Conservation (phyloP, 2,329 filamentous ascomycete genomes). For the Fusarium nanum region DNA sequence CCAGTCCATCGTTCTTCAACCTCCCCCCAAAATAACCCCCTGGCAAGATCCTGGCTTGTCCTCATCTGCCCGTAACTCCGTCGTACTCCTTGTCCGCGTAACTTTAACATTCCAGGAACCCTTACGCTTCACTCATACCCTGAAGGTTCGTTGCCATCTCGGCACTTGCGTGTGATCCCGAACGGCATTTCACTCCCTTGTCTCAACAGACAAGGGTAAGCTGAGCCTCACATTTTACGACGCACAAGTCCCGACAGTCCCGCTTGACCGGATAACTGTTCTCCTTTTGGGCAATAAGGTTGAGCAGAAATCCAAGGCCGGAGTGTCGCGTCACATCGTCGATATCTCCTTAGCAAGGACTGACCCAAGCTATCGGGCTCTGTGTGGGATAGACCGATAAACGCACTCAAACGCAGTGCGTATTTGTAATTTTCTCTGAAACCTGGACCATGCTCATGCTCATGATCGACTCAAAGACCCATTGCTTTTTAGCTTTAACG, state of each 20-base stretch:
- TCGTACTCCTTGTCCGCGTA: not conserved
- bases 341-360: conserved; percentile 11
- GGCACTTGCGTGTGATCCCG: conserved; percentile 31
- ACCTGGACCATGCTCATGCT: conserved; percentile 17
- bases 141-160: conserved; percentile 11
- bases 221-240: conserved; percentile 15
- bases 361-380: conserved; percentile 12
- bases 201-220: conserved; percentile 1
- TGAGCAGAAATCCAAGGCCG: conserved; percentile 2
- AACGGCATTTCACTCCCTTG: conserved; percentile 24
- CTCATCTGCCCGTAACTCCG: conserved; percentile 1
- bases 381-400: conserved; percentile 29
- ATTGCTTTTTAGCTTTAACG: conserved; percentile 12
- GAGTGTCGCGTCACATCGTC: conserved; percentile 14
- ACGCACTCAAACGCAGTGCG: not conserved
- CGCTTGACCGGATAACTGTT: not conserved
- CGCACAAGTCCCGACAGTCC: not conserved
- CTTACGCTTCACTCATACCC: conserved; percentile 10
- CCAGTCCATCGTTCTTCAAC: not conserved
- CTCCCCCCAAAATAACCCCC: not conserved
- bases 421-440: conserved; percentile 9
- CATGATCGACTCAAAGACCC: conserved; percentile 6
- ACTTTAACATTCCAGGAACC: not conserved
- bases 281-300: not conserved
- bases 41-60: conserved; percentile 7